These are phyloP conservation scores for Nannizziopsis barbatae DNA, from an alignment of 2,329 filamentous ascomycete genomes.

Conservation along the genomic window DNA sequence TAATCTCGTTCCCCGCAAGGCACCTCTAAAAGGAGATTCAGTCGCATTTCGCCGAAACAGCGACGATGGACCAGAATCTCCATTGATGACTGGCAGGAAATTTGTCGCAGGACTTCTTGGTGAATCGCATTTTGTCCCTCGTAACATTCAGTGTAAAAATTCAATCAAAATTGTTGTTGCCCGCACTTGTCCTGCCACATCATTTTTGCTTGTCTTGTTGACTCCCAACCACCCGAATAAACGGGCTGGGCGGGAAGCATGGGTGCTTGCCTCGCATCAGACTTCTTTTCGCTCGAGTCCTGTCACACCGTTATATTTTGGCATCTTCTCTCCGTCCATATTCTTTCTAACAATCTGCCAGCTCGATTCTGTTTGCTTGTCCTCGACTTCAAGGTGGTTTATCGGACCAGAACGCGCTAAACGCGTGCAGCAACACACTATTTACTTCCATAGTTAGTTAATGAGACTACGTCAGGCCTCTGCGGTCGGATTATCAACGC, in stretches of 20 bases:
- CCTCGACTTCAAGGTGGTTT: background rate
- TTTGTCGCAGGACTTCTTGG: background rate
- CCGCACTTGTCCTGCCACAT: conserved; percentile 9
- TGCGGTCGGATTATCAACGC: too few species aligned
- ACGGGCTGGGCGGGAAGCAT: background rate
- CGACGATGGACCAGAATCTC: too few species aligned
- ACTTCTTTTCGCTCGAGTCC: background rate
- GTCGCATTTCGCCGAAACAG: too few species aligned
- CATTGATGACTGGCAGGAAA: too few species aligned
- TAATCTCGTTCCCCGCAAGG: too few species aligned
- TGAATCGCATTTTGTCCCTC: background rate
- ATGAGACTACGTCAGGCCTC: background rate
- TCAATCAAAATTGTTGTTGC: background rate
- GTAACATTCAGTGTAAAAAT: background rate
- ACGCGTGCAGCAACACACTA: background rate
- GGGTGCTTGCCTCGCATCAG: background rate
- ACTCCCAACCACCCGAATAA: conserved; percentile 10
- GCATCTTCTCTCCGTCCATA: background rate
- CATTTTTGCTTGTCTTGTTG: background rate
- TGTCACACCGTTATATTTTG: conserved; percentile 1
- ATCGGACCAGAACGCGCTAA: background rate
- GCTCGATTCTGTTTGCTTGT: background rate
- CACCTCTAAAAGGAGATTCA: too few species aligned
- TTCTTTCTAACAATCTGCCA: background rate
- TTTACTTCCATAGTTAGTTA: background rate